These are phyloP conservation scores for Colletotrichum magnum DNA, from an alignment of 2,329 filamentous ascomycete genomes.

Conservation along the genomic window DNA sequence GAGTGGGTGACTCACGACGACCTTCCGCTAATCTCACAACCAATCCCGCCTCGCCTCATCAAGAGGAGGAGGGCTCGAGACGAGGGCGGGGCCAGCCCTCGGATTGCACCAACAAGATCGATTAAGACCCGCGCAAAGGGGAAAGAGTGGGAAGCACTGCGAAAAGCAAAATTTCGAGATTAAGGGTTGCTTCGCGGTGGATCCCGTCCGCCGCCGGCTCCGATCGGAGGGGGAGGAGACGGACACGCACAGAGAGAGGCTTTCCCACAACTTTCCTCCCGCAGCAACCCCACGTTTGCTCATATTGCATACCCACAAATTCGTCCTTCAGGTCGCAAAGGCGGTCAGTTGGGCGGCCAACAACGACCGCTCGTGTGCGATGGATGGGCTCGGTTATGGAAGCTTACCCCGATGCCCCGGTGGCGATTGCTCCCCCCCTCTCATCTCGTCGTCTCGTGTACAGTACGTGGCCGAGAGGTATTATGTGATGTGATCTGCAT, in stretches of 20 bases:
- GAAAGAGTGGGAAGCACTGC: no score
- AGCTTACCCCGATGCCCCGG: no score
- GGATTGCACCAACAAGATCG: neutral
- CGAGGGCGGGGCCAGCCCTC: neutral
- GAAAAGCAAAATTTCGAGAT: constrained; percentile 7
- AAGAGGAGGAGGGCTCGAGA: neutral
- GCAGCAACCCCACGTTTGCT: constrained; percentile 18
- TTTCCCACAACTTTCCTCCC: constrained; percentile 1
- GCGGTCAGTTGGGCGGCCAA: constrained; percentile 10
- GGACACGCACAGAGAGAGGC: neutral
- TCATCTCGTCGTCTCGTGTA: neutral
- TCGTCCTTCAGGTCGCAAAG: constrained; percentile 10
- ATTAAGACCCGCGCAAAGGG: no score
- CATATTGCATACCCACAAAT: constrained; percentile 21
- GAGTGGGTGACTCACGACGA: neutral
- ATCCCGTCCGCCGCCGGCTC: constrained; percentile 8
- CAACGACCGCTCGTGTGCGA: no score
- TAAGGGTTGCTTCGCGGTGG: constrained; percentile 14
- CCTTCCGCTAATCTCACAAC: no score
- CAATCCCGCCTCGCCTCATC: neutral
- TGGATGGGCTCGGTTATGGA: no score
- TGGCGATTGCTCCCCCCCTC: no score
- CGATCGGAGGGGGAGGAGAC: constrained; percentile 9
- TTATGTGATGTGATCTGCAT: neutral
- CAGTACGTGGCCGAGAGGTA: neutral